Evolutionary conservation across 371 early-diverging fungal genomes (phyloP).

Genomic region (Mortierella sp.): DNA sequence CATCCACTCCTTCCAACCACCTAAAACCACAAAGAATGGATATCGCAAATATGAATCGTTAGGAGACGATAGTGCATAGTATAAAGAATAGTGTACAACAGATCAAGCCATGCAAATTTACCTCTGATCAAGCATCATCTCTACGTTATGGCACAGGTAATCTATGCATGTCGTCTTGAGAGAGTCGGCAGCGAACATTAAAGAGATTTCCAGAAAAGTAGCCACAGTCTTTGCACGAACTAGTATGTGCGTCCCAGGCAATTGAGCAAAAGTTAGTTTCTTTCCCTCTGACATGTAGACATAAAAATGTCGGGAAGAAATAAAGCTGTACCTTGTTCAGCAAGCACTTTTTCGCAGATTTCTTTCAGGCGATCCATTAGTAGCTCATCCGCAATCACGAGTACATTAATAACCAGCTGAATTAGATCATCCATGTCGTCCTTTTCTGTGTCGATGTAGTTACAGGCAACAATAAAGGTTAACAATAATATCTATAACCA

Average conservation of each 20-base stretch:
- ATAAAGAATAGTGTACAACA: background rate
- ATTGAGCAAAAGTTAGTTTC: background rate
- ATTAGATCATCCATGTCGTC: slow-evolving; percentile 65
- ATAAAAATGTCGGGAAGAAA: background rate
- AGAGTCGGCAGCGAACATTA: slow-evolving; percentile 62
- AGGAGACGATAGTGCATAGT: too few relatives aligned
- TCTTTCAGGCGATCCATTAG: slow-evolving; percentile 70
- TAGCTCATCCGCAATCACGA: slow-evolving; percentile 76
- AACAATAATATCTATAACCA: background rate
- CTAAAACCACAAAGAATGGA: slow-evolving; percentile 7
- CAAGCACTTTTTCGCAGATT: slow-evolving; percentile 63
- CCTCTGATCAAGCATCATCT: slow-evolving; percentile 66
- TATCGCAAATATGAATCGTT: too few relatives aligned
- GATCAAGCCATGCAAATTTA: slow-evolving; percentile 18
- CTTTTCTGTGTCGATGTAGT: slow-evolving; percentile 28
- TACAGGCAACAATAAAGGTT: background rate
- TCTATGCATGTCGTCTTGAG: slow-evolving; percentile 69
- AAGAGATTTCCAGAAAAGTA: slow-evolving; percentile 66
- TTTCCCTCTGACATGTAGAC: background rate
- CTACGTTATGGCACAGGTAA: slow-evolving; percentile 73
- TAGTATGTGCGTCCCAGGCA: background rate
- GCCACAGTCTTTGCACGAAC: slow-evolving; percentile 68
- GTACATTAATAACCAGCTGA: slow-evolving; percentile 63
- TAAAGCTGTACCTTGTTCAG: slow-evolving; percentile 47
- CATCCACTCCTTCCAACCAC: slow-evolving; percentile 48